These are phyloP conservation scores for Drosera capensis DNA, from an alignment of 148 eudicot species.

Conservation along the genomic window DNA sequence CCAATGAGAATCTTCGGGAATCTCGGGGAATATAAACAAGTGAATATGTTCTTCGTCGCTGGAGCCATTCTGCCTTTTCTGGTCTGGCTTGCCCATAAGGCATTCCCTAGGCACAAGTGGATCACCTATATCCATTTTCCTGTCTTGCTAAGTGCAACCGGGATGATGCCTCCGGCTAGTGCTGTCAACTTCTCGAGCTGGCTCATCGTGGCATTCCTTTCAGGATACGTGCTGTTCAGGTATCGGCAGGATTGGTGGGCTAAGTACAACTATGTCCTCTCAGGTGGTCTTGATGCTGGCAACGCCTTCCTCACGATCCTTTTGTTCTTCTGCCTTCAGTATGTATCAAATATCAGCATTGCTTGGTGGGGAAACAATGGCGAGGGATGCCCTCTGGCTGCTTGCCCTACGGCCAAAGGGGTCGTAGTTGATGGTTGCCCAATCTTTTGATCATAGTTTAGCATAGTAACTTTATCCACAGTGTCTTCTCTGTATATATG, in stretches of 20 bases:
- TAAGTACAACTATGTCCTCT: slow-evolving; percentile 4
- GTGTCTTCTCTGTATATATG: no score
- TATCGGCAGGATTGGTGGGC: slow-evolving; percentile 4
- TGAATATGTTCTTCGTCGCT: slow-evolving; percentile 3
- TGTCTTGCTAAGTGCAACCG: slow-evolving; percentile 1
- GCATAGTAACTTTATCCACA: no score
- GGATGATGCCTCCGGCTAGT: slow-evolving; percentile 3
- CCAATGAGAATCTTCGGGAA: slow-evolving; percentile 4
- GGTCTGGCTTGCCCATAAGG: background rate
- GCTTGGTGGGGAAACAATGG: no score
- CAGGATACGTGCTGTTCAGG: background rate
- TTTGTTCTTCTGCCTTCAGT: background rate
- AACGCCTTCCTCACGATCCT: slow-evolving; percentile 3
- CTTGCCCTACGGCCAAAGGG: no score
- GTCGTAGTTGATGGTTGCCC: no score
- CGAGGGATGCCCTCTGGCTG: no score
- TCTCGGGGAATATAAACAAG: background rate
- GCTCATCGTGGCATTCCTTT: slow-evolving; percentile 1
- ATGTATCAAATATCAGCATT: no score
- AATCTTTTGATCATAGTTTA: no score
- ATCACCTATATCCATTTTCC: slow-evolving; percentile 4
- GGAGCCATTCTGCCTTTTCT: background rate
- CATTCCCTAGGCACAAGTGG: slow-evolving; percentile 3
- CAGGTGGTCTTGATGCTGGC: slow-evolving; percentile 5
- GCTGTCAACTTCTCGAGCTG: slow-evolving; percentile 2